Percentiles rank a stretch among this genome's conserved stretches.
Conservation (phyloP, 352 stramenopile genomes). For the Phytopythium chamaehyphon region DNA sequence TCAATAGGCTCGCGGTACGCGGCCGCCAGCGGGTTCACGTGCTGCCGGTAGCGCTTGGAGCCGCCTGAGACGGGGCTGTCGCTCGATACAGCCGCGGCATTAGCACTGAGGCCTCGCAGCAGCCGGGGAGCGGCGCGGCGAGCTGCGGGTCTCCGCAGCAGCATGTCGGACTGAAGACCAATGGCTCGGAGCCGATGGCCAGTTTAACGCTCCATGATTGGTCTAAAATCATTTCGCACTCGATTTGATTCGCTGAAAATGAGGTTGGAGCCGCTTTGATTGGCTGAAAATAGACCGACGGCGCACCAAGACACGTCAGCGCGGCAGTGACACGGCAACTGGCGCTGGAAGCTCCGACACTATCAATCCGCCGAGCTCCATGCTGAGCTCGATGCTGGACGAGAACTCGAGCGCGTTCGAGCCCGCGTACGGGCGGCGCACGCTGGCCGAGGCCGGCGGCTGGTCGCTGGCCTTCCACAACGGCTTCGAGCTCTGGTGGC, state of each 20-base stretch:
- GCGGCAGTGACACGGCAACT: slow-evolving; percentile 12
- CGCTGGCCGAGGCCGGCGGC: slow-evolving; percentile 44
- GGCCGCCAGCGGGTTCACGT: slow-evolving; percentile 77
- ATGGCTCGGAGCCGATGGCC: background rate
- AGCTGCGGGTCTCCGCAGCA: slow-evolving; percentile 3
- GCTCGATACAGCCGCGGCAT: background rate
- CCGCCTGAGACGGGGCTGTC: slow-evolving; percentile 2
- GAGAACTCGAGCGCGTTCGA: slow-evolving; percentile 62
- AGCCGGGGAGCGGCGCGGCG: background rate
- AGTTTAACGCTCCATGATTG: slow-evolving; percentile 1
- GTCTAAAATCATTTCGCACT: background rate
- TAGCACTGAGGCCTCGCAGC: background rate
- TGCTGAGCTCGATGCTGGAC: slow-evolving; percentile 52
- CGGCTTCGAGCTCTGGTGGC: slow-evolving; percentile 85
- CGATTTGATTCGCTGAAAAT: slow-evolving; percentile 12
- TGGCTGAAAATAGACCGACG: slow-evolving; percentile 13
- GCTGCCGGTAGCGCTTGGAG: slow-evolving; percentile 70
- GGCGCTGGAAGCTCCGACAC: background rate
- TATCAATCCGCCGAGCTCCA: no score
- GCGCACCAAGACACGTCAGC: slow-evolving; percentile 17
- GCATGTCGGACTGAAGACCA: background rate
- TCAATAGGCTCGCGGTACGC: slow-evolving; percentile 59
- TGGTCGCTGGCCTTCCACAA: slow-evolving; percentile 67
- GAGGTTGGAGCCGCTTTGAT: slow-evolving; percentile 7
- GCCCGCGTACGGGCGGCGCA: slow-evolving; percentile 48